A percentile compares a stretch with the other conserved stretches of the same genome.
These are phyloP conservation scores for Pulveroboletus sp. DNA, from an alignment of 768 basidiomycete genomes.

Conservation along the genomic window DNA sequence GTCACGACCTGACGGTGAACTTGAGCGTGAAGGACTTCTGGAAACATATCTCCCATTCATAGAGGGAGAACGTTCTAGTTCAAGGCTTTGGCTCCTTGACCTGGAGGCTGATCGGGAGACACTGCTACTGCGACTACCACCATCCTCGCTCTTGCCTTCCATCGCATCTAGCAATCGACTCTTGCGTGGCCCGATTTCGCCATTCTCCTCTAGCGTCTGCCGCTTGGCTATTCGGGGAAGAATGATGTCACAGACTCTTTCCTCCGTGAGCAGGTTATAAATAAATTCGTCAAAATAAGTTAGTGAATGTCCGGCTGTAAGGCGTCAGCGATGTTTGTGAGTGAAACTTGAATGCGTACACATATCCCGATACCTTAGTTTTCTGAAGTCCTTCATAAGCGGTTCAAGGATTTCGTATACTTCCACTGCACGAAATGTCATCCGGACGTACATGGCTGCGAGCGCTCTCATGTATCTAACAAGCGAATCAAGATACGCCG, in stretches of 20 bases:
- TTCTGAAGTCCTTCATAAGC: conserved; percentile 89
- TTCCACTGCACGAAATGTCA: conserved; percentile 89
- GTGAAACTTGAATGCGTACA: conserved; percentile 44
- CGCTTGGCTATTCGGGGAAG: conserved; percentile 87
- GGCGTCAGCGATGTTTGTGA: neutral
- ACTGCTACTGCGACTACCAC: conserved; percentile 40
- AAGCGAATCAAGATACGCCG: neutral
- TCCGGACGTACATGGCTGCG: conserved; percentile 89
- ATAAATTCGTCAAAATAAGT: conserved; percentile 93
- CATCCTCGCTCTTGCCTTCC: conserved; percentile 65
- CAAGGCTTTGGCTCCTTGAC: conserved; percentile 24
- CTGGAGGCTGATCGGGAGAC: conserved; percentile 20
- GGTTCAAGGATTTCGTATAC: conserved; percentile 95
- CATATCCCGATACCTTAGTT: conserved; percentile 78
- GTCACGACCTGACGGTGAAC: conserved; percentile 48
- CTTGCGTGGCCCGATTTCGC: conserved; percentile 82
- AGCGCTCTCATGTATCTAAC: conserved; percentile 88
- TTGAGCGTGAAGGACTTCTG: conserved; percentile 52
- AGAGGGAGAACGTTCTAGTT: conserved; percentile 36
- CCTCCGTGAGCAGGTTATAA: conserved; percentile 78
- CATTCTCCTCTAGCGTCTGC: conserved; percentile 85
- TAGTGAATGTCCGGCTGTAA: conserved; percentile 77
- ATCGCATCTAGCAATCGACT: conserved; percentile 87
- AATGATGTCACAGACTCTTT: conserved; percentile 95
- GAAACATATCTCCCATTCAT: conserved; percentile 61